These are phyloP conservation scores for Kalaharituber pfeilii DNA, from an alignment of 2,329 filamentous ascomycete species.

Conservation along the genomic window DNA sequence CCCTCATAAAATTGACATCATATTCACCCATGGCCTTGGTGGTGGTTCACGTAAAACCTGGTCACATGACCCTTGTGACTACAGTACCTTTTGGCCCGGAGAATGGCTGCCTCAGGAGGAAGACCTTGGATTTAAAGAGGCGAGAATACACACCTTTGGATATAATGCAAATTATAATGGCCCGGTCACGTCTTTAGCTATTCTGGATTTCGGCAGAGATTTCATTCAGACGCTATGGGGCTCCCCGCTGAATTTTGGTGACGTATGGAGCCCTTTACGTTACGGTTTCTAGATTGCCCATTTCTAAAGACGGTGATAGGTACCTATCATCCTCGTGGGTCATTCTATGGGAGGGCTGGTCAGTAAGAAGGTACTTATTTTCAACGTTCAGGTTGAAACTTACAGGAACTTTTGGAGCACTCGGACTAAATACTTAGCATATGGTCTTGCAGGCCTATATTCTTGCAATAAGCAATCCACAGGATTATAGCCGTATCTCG, in stretches of 20 bases:
- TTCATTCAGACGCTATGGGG: slow-evolving; percentile 2
- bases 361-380: slow-evolving; percentile 6
- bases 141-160: slow-evolving; percentile 10
- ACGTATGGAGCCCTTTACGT: background rate
- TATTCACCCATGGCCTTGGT: slow-evolving; percentile 11
- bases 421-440: background rate
- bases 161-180: slow-evolving; percentile 11
- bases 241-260: slow-evolving; percentile 3
- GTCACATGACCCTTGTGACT: slow-evolving; percentile 6
- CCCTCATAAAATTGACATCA: slow-evolving; percentile 3
- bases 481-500: background rate
- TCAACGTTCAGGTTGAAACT: background rate
- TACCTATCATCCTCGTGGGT: slow-evolving; percentile 8
- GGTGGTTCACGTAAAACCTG: slow-evolving; percentile 8
- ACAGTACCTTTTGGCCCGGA: slow-evolving; percentile 5
- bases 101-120: slow-evolving; percentile 5
- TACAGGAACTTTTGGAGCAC: background rate
- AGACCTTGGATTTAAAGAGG: slow-evolving; percentile 1
- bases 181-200: background rate
- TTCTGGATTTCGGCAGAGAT: slow-evolving; percentile 11
- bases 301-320: background rate
- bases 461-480: background rate
- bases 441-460: background rate
- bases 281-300: background rate
- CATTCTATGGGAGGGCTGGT: slow-evolving; percentile 13